Conservation (phyloP, 495 filamentous ascomycete genomes). For the Annulohypoxylon stygium region DNA sequence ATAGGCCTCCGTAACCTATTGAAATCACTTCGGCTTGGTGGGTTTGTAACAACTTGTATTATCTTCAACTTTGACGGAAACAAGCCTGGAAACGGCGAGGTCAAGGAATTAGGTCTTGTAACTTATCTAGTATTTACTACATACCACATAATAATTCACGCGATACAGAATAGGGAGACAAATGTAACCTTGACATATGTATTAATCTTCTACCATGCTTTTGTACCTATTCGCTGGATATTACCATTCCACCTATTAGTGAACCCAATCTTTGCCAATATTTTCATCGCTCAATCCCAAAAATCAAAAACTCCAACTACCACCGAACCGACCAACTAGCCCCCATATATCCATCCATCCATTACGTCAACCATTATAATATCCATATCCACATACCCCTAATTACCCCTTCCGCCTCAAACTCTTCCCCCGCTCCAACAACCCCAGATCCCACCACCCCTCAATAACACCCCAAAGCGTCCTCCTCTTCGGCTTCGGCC, state of each 20-base stretch:
- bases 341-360: conserved; percentile 21
- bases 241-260: conserved; percentile 24
- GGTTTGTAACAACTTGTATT: background rate
- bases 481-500: conserved; percentile 51
- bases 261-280: conserved; percentile 23
- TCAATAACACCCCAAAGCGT: conserved; percentile 58
- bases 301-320: conserved; percentile 21
- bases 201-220: conserved; percentile 2
- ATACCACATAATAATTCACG: too few species aligned
- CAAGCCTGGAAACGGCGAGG: too few species aligned
- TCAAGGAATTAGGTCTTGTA: too few species aligned
- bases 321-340: background rate
- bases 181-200: background rate
- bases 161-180: too few species aligned
- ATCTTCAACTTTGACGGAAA: too few species aligned
- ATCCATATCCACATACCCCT: background rate
- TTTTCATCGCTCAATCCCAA: background rate
- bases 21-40: background rate
- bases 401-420: conserved; percentile 40
- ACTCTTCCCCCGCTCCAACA: conserved; percentile 52
- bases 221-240: conserved; percentile 5
- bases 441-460: conserved; percentile 64
- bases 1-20: background rate
- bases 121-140: too few species aligned
- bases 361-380: background rate